Conservation (phyloP, 2,329 filamentous ascomycete species). For the Emmonsiellopsis sp. region DNA sequence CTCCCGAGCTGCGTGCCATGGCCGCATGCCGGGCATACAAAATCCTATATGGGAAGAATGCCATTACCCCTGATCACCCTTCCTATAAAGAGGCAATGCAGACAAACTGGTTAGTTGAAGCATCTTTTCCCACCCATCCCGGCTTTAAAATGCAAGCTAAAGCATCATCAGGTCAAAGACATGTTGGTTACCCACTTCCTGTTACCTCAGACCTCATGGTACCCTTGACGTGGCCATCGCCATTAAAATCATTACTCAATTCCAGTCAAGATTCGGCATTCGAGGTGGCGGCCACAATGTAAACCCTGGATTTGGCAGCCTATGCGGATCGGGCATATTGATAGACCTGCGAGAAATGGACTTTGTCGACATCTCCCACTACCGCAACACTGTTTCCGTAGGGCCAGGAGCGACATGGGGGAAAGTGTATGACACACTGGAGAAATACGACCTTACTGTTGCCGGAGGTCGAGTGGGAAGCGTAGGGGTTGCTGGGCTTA, state of each 20-base stretch:
- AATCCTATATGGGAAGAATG: too few species aligned
- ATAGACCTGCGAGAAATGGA: background rate
- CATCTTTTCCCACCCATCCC: too few species aligned
- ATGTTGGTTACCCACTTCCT: background rate
- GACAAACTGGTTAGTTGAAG: too few species aligned
- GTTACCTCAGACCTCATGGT: background rate
- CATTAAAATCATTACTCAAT: background rate
- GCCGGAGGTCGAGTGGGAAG: slow-evolving; percentile 11
- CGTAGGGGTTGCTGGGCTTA: slow-evolving; percentile 15
- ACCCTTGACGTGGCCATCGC: background rate
- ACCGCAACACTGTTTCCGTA: background rate
- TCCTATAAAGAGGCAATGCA: too few species aligned
- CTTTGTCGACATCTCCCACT: background rate
- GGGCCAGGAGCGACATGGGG: background rate
- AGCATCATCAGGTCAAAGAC: background rate
- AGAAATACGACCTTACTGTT: slow-evolving; percentile 7
- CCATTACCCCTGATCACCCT: too few species aligned
- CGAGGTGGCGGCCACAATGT: background rate
- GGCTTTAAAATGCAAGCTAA: background rate
- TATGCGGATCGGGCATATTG: background rate
- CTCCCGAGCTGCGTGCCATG: too few species aligned
- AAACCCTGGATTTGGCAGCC: background rate
- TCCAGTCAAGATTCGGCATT: background rate
- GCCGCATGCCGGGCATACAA: too few species aligned
- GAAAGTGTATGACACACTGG: background rate